These are phyloP conservation scores for Wickerhamomyces sp. DNA, from an alignment of 1,139 yeast genomes.

Conservation along the genomic window DNA sequence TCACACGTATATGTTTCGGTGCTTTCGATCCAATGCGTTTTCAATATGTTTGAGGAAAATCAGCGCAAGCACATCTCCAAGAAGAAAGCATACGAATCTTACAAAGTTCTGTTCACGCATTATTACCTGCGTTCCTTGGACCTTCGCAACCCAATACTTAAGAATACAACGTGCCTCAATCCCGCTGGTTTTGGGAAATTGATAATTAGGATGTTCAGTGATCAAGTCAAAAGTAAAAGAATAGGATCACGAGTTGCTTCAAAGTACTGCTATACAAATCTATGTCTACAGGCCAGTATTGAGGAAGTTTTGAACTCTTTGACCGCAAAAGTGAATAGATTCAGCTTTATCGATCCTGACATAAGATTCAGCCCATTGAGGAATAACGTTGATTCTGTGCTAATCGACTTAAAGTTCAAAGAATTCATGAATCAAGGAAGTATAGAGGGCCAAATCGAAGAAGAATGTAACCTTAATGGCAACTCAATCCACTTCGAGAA, in stretches of 20 bases:
- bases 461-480: too few species aligned
- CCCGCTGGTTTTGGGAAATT: constrained; percentile 15
- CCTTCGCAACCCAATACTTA: background rate
- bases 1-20: constrained; percentile 1
- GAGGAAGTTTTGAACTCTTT: background rate
- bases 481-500: background rate
- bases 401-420: constrained; percentile 3
- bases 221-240: constrained; percentile 8
- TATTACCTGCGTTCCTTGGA: background rate
- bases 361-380: constrained; percentile 1
- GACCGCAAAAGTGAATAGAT: constrained; percentile 1
- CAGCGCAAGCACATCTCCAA: constrained; percentile 5
- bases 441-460: too few species aligned
- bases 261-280: constrained; percentile 12
- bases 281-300: constrained; percentile 5
- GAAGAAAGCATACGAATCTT: constrained; percentile 11
- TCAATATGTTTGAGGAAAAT: constrained; percentile 6
- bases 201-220: constrained; percentile 8
- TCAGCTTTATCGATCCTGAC: constrained; percentile 2
- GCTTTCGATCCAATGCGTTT: constrained; percentile 12
- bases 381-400: background rate
- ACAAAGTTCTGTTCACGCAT: constrained; percentile 7
- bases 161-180: background rate
- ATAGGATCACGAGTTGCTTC: constrained; percentile 14
- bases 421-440: constrained; percentile 1